phyloP scores from a whole-genome alignment of 805 yeast species.

The Wickerhamomyces chaumierensis region DNA sequence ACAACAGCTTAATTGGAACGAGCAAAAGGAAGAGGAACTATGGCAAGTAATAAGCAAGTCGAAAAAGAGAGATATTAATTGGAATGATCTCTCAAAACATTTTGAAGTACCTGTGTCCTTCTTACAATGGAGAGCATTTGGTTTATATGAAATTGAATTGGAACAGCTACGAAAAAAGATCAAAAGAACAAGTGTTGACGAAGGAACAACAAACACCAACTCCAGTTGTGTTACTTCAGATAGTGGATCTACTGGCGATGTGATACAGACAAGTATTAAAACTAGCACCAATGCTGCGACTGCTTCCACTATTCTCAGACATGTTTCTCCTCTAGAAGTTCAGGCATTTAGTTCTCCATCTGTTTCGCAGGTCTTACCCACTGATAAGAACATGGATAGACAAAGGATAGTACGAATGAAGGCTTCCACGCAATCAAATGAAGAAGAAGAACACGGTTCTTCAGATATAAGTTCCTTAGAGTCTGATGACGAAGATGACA shows the following conservation, averaged over 20 bases:
- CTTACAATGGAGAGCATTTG: conserved; percentile 19
- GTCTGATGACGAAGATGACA: conserved; percentile 1
- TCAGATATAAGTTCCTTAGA: conserved; percentile 1
- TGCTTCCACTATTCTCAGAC: no score
- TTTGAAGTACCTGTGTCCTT: conserved; percentile 14
- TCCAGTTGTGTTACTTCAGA: no score
- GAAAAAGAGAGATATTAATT: conserved; percentile 16
- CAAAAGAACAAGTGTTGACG: conserved; percentile 10
- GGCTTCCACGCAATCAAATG: no score
- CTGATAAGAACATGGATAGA: background rate
- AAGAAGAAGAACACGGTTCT: background rate
- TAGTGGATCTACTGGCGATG: no score
- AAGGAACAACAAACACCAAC: no score
- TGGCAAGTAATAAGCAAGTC: conserved; percentile 17
- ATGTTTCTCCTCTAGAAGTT: no score
- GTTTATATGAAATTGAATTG: conserved; percentile 19
- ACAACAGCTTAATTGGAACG: conserved; percentile 14
- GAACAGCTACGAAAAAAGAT: conserved; percentile 15
- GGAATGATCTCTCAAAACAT: conserved; percentile 5
- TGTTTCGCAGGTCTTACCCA: background rate
- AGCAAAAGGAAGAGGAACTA: conserved; percentile 13
- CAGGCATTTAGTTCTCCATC: background rate
- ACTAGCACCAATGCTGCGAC: no score
- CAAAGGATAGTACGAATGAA: background rate
- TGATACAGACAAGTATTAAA: no score